These are phyloP conservation scores for Botrytis deweyae DNA, from an alignment of 2,329 filamentous ascomycete genomes.

Conservation along the genomic window DNA sequence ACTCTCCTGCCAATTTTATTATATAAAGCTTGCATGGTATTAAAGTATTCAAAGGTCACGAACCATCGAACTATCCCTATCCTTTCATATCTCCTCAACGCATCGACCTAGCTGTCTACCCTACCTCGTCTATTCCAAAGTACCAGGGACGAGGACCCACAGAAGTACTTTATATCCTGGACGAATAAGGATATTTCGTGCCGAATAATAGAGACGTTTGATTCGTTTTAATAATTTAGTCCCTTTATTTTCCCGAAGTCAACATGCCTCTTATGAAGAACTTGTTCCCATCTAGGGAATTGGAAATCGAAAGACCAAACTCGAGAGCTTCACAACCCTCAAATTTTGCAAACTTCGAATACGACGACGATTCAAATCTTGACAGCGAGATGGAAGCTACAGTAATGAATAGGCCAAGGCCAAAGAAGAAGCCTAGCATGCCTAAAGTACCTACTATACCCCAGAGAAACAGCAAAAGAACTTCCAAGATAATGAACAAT, in stretches of 20 bases:
- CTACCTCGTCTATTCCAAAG: conserved; percentile 3
- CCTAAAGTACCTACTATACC: conserved; percentile 33
- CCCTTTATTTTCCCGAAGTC: conserved; percentile 16
- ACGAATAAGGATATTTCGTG: conserved; percentile 13
- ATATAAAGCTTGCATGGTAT: conserved; percentile 19
- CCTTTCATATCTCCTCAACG: conserved; percentile 12
- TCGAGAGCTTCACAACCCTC: conserved; percentile 22
- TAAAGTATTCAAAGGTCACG: conserved; percentile 12
- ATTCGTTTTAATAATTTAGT: conserved; percentile 16
- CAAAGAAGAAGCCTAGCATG: conserved; percentile 29
- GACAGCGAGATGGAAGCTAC: conserved; percentile 38
- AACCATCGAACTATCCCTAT: conserved; percentile 5
- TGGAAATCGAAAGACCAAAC: conserved; percentile 18
- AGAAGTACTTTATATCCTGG: conserved; percentile 20
- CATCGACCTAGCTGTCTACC: conserved; percentile 4
- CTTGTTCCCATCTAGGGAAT: conserved; percentile 28
- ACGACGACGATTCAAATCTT: conserved; percentile 29
- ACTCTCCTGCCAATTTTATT: conserved; percentile 23
- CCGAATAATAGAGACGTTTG: conserved; percentile 11
- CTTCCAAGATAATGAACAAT: conserved; percentile 32
- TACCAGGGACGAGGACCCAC: conserved; percentile 13
- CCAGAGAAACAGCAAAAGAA: conserved; percentile 32
- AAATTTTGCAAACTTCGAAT: conserved; percentile 32
- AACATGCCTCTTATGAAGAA: conserved; percentile 35
- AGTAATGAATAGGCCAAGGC: conserved; percentile 28